Conservation (phyloP, 371 early-diverging fungal species). For the Mucor sp. region DNA sequence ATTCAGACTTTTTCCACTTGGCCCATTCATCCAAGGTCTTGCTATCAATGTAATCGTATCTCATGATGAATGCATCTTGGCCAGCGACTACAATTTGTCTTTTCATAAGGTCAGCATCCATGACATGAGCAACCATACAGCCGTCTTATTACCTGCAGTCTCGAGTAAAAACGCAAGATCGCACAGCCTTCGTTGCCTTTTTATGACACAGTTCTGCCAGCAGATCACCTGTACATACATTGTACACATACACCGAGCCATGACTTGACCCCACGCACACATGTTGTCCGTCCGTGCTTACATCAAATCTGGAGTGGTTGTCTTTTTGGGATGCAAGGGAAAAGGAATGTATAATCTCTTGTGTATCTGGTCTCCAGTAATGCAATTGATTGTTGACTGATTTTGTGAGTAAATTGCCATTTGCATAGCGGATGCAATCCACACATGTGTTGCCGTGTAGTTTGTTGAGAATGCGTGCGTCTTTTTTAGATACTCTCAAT, state of each 20-base stretch:
- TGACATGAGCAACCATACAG: background rate
- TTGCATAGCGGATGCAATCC: slow-evolving; percentile 71
- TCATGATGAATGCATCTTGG: slow-evolving; percentile 82
- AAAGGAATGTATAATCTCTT: slow-evolving; percentile 40
- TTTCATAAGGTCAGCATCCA: background rate
- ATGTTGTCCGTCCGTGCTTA: slow-evolving; percentile 67
- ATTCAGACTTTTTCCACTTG: slow-evolving; percentile 37
- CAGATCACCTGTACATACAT: slow-evolving; percentile 63
- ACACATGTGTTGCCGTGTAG: slow-evolving; percentile 46
- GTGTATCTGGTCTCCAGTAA: slow-evolving; percentile 65
- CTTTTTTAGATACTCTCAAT: slow-evolving; percentile 29
- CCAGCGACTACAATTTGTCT: slow-evolving; percentile 76
- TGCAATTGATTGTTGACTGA: slow-evolving; percentile 77
- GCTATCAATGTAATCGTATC: slow-evolving; percentile 82
- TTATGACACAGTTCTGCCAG: slow-evolving; percentile 74
- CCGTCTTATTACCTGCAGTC: slow-evolving; percentile 66
- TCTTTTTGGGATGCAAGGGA: slow-evolving; percentile 42
- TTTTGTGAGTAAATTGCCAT: slow-evolving; percentile 68
- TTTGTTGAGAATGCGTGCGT: slow-evolving; percentile 40
- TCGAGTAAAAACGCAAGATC: slow-evolving; percentile 76
- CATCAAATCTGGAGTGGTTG: slow-evolving; percentile 44
- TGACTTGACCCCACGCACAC: slow-evolving; percentile 76
- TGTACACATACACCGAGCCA: slow-evolving; percentile 72
- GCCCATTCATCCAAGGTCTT: slow-evolving; percentile 76
- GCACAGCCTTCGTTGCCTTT: slow-evolving; percentile 76